Conservation (phyloP, 108 stramenopile species). For the Nitzschia palea region DNA sequence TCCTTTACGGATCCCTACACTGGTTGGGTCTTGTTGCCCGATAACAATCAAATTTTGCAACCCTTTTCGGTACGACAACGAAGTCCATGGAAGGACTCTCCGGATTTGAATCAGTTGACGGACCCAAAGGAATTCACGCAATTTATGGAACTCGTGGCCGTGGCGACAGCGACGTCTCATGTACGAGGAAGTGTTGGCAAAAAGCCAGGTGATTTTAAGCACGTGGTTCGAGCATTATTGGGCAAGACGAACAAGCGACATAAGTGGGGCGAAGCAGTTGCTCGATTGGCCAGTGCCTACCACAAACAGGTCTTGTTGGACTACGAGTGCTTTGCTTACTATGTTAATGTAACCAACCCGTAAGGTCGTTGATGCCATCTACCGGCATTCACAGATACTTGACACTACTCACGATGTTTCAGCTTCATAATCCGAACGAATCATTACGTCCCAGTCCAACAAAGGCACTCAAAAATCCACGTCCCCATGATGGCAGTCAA, state of each 20-base stretch:
- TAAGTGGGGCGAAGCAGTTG: slow-evolving; percentile 49
- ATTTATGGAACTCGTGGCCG: slow-evolving; percentile 55
- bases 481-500: too few species aligned
- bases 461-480: too few species aligned
- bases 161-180: slow-evolving; percentile 59
- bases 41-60: slow-evolving; percentile 2
- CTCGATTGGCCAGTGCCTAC: slow-evolving; percentile 45
- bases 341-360: slow-evolving; percentile 37
- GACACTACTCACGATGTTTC: too few species aligned
- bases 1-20: slow-evolving; percentile 64
- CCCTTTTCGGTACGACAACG: slow-evolving; percentile 55
- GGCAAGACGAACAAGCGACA: slow-evolving; percentile 32
- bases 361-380: too few species aligned
- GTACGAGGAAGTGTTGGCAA: slow-evolving; percentile 60
- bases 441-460: too few species aligned
- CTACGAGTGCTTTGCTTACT: slow-evolving; percentile 57
- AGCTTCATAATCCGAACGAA: too few species aligned
- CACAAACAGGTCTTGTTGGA: slow-evolving; percentile 60
- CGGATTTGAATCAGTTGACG: slow-evolving; percentile 32
- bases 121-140: slow-evolving; percentile 35
- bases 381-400: too few species aligned
- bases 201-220: slow-evolving; percentile 65
- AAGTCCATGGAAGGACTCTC: slow-evolving; percentile 57
- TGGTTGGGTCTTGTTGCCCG: slow-evolving; percentile 49
- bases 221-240: slow-evolving; percentile 50